phyloP scores from a whole-genome alignment of 352 stramenopile genomes.

The Phytophthora meadii region DNA sequence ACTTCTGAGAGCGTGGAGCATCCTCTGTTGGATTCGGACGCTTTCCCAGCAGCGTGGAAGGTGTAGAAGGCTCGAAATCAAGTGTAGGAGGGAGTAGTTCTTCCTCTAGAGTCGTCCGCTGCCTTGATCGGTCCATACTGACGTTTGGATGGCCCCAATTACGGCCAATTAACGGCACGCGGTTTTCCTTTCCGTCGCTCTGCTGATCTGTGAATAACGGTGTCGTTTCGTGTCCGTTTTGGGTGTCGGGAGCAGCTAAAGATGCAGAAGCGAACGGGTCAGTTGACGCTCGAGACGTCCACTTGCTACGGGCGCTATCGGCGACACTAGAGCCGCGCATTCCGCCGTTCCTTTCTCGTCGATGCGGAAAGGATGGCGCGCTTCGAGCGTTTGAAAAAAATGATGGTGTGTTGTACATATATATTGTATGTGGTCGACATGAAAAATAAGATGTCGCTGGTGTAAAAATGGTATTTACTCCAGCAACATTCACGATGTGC shows the following conservation, averaged over 20 bases:
- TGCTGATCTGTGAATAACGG: conserved; percentile 5
- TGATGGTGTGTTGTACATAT: conserved; percentile 1
- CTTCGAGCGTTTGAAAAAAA: conserved; percentile 31
- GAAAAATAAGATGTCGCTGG: conserved; percentile 6
- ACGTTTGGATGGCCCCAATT: conserved; percentile 28
- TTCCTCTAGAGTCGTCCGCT: conserved; percentile 1
- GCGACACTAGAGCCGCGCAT: conserved; percentile 29
- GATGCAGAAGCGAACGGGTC: conserved; percentile 32
- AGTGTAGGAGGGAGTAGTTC: not conserved
- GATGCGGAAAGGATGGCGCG: conserved; percentile 5
- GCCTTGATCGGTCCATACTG: conserved; percentile 13
- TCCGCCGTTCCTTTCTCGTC: conserved; percentile 8
- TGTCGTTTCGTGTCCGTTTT: conserved; percentile 27
- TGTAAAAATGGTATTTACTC: conserved; percentile 37
- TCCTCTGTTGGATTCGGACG: conserved; percentile 8
- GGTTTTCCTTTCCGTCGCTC: conserved; percentile 41
- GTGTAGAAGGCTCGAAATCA: not conserved
- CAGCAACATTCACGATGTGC: conserved; percentile 4
- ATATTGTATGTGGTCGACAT: conserved; percentile 3
- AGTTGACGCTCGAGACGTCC: conserved; percentile 27
- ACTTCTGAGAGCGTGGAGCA: conserved; percentile 1
- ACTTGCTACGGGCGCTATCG: conserved; percentile 27
- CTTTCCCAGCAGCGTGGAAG: conserved; percentile 34
- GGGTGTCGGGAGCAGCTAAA: not conserved
- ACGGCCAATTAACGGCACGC: conserved; percentile 9